Evolutionary conservation across 2,329 filamentous ascomycete species (phyloP).

Genomic region (Fusarium sp.): DNA sequence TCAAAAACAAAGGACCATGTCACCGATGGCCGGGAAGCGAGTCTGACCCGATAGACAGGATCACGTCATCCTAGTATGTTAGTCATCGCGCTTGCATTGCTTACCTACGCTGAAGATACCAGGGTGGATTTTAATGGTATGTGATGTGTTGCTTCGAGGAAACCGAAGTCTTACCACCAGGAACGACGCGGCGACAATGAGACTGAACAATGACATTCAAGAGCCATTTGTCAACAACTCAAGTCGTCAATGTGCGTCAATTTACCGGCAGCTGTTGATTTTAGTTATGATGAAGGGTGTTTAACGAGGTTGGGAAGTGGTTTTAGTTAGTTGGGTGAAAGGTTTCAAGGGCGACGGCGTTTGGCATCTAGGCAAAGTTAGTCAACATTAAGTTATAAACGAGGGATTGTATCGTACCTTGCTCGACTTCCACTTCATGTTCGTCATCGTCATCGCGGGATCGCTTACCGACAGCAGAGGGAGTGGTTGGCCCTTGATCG

Average conservation of each 20-base stretch:
- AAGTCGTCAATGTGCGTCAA: neutral
- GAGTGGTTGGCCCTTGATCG: conserved; percentile 31
- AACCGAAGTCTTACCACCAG: conserved; percentile 42
- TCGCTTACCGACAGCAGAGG: conserved; percentile 44
- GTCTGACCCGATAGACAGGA: neutral
- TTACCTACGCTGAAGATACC: conserved; percentile 31
- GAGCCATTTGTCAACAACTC: neutral
- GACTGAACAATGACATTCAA: conserved; percentile 1
- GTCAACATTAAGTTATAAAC: conserved; percentile 16
- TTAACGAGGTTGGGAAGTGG: conserved; percentile 10
- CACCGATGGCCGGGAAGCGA: neutral
- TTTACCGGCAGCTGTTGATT: conserved; percentile 19
- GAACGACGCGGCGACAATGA: conserved; percentile 14
- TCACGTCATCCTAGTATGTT: conserved; percentile 33
- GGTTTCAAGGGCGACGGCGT: conserved; percentile 58
- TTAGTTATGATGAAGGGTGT: conserved; percentile 16
- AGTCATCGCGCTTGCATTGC: conserved; percentile 23
- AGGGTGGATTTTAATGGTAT: neutral
- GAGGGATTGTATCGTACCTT: conserved; percentile 41
- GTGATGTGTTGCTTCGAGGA: conserved; percentile 8
- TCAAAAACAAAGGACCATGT: conserved; percentile 24
- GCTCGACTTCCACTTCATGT: conserved; percentile 49
- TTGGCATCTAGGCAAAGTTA: conserved; percentile 59
- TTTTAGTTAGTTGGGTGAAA: conserved; percentile 32
- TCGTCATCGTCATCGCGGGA: conserved; percentile 46